These are phyloP conservation scores for Lodderomyces parapsilosis DNA, from an alignment of 1,139 yeast genomes.

Conservation along the genomic window DNA sequence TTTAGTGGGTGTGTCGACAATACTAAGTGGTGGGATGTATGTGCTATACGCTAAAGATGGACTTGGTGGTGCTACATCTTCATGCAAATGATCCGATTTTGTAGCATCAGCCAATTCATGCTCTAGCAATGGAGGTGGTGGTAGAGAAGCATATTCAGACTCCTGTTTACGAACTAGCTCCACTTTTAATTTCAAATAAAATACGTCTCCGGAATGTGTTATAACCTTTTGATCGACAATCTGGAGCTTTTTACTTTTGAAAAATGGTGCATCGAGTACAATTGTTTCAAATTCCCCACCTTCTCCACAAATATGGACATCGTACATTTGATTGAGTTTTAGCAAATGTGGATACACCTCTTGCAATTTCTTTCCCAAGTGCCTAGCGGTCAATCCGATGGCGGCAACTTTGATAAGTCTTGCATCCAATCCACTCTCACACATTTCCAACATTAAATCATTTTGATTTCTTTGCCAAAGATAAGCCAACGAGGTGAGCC, in stretches of 20 bases:
- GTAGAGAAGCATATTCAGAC: constrained; percentile 28
- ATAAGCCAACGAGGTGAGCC: constrained; percentile 67
- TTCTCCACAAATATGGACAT: constrained; percentile 94
- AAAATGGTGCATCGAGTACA: constrained; percentile 87
- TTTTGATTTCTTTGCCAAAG: constrained; percentile 88
- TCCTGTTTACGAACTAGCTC: constrained; percentile 34
- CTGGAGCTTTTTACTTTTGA: constrained; percentile 50
- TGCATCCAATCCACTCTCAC: constrained; percentile 72
- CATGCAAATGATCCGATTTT: constrained; percentile 3
- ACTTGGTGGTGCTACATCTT: constrained; percentile 1
- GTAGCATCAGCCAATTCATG: constrained; percentile 26
- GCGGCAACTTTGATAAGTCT: constrained; percentile 92
- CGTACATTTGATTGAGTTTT: constrained; percentile 61
- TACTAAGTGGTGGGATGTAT: not conserved
- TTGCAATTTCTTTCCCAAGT: constrained; percentile 67
- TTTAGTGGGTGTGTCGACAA: constrained; percentile 22
- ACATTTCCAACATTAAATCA: constrained; percentile 82
- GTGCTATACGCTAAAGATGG: not conserved
- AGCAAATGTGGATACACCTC: constrained; percentile 61
- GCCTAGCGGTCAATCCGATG: constrained; percentile 64
- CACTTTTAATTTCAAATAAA: constrained; percentile 54
- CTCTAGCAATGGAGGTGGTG: constrained; percentile 48
- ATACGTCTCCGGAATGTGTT: constrained; percentile 59
- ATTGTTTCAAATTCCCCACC: constrained; percentile 97
- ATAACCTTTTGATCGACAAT: constrained; percentile 43